These are phyloP conservation scores for Prosopis cineraria DNA, from an alignment of 306 rosid species.

Conservation along the genomic window DNA sequence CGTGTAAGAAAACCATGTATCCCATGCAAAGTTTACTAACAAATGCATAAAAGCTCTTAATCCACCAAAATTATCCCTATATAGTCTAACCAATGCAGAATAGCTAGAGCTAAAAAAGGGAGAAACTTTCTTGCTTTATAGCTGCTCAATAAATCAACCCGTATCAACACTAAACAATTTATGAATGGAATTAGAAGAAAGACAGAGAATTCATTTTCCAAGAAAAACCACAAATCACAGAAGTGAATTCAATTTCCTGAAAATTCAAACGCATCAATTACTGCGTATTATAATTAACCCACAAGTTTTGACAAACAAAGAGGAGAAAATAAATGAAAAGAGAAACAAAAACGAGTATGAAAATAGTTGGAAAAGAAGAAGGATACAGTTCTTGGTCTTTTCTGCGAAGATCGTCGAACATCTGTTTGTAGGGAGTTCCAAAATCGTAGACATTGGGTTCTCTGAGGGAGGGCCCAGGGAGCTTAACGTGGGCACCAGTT, in stretches of 20 bases:
- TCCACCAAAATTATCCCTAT: neutral
- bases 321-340: constrained; percentile 11
- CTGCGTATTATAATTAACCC: neutral
- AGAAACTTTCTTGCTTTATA: neutral
- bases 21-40: neutral
- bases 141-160: neutral
- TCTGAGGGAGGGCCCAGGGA: constrained; percentile 95
- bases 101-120: neutral
- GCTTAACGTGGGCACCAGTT: constrained; percentile 92
- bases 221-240: too few species aligned
- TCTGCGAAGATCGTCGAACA: constrained; percentile 82
- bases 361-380: neutral
- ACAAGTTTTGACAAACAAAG: constrained; percentile 5
- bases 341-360: neutral
- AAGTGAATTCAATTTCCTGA: neutral
- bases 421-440: constrained; percentile 89
- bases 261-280: neutral
- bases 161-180: neutral
- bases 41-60: neutral
- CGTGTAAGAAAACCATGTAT: neutral
- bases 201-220: too few species aligned
- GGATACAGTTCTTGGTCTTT: constrained; percentile 95
- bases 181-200: neutral
- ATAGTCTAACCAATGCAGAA: constrained; percentile 15
- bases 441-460: constrained; percentile 97